Percentiles rank a stretch among this genome's conserved stretches.
These are phyloP conservation scores for Cladosporium colombiae DNA, from an alignment of 2,329 filamentous ascomycete genomes.

Conservation along the genomic window DNA sequence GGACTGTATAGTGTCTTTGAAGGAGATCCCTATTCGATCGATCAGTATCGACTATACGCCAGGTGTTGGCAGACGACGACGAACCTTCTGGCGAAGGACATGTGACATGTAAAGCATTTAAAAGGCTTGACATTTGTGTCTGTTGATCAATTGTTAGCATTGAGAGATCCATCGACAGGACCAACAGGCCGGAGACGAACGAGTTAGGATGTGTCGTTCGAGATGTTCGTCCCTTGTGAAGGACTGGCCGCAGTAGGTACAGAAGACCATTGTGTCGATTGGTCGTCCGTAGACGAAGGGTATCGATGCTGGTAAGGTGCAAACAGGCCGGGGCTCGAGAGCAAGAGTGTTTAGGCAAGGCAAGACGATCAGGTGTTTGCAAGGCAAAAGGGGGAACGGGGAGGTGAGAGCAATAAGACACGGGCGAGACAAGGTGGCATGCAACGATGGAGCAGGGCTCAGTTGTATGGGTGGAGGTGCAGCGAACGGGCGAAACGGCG, in stretches of 20 bases:
- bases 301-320: slow-evolving; percentile 8
- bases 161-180: background rate
- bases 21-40: slow-evolving; percentile 47
- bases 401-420: slow-evolving; percentile 18
- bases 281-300: slow-evolving; percentile 16
- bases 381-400: slow-evolving; percentile 10
- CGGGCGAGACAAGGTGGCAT: slow-evolving; percentile 20
- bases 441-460: slow-evolving; percentile 19
- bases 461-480: slow-evolving; percentile 19
- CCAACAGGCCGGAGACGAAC: slow-evolving; percentile 38
- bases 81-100: slow-evolving; percentile 56
- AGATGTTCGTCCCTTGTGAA: slow-evolving; percentile 56
- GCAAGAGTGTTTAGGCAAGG: background rate
- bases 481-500: slow-evolving; percentile 20
- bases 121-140: slow-evolving; percentile 58
- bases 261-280: slow-evolving; percentile 50
- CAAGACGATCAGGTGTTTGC: slow-evolving; percentile 4
- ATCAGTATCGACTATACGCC: slow-evolving; percentile 16
- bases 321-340: slow-evolving; percentile 1
- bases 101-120: slow-evolving; percentile 57
- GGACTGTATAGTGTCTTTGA: slow-evolving; percentile 54
- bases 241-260: slow-evolving; percentile 55
- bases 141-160: slow-evolving; percentile 26
- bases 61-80: slow-evolving; percentile 26
- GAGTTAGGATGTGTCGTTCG: slow-evolving; percentile 54